phyloP scores from a whole-genome alignment of 441 rosid species.

The Pelargonium australe region DNA sequence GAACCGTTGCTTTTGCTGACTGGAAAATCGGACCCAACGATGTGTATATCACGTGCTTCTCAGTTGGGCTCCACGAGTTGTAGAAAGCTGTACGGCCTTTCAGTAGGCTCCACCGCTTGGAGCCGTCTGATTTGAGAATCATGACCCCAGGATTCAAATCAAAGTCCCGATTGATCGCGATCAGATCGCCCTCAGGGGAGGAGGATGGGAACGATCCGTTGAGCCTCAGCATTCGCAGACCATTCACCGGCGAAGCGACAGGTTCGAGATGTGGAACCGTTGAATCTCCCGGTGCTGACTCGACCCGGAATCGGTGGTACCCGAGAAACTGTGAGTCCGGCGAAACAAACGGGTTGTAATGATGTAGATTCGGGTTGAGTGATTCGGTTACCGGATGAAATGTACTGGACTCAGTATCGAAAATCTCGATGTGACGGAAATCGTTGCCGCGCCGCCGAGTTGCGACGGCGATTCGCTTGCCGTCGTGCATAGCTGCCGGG shows the following conservation, averaged over 20 bases:
- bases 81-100: conserved; percentile 56
- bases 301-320: conserved; percentile 77
- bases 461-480: conserved; percentile 55
- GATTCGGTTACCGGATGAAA: conserved; percentile 45
- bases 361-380: conserved; percentile 55
- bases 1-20: conserved; percentile 42
- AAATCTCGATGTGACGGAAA: conserved; percentile 64
- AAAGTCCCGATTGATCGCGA: conserved; percentile 53
- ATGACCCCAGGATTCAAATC: conserved; percentile 36
- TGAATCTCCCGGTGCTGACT: conserved; percentile 37
- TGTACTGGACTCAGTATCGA: conserved; percentile 32
- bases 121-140: conserved; percentile 55
- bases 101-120: conserved; percentile 63
- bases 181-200: conserved; percentile 50
- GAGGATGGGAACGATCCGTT: conserved; percentile 61
- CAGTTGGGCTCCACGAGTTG: conserved; percentile 77
- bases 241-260: conserved; percentile 43
- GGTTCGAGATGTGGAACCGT: conserved; percentile 58
- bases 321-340: conserved; percentile 41
- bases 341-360: conserved; percentile 73
- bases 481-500: conserved; percentile 62
- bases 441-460: conserved; percentile 44
- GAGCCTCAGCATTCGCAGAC: conserved; percentile 44
- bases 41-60: conserved; percentile 63
- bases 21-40: conserved; percentile 70